Evolutionary conservation across 768 basidiomycete genomes (phyloP), one percentile per base, ranked within the genome.

Genomic region (Phaffia tasmanica): DNA sequence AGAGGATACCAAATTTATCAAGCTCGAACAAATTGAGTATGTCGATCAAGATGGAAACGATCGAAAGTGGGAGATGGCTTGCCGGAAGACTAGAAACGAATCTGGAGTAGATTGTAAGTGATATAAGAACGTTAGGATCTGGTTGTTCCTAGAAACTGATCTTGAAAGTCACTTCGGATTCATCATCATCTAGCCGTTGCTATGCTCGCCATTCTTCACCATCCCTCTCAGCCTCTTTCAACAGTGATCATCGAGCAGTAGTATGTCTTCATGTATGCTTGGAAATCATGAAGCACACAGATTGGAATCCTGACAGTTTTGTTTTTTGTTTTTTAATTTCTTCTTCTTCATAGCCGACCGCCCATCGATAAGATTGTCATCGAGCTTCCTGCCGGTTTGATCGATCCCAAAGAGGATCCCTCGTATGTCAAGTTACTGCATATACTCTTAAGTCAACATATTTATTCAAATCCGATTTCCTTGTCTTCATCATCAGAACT

Each of bases 211-310:
- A 42, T 67, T n/a, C 46, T 67, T 14, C 48, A 35, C 61, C 32
- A 60, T 2, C 54, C 54, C 1, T 42, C 46, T 25, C 23, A 57
- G 16, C 66, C 66, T 11, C 54, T 27, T 15, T 25, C 27, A 9
- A 67, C 66, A 16, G 29, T 67, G 55, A 50, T 67, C 15, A 67
- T 67, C 61, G 66, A 67, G 55, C 66, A 67, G 55, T 67, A 63
- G 56, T 57, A n/a, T 8, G 56, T 57, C 4, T 42, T 5, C 35
- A 42, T 42, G 11, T 42, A 4, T 5, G 35, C 11, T 11, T 42
- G n/a, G n/a, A n/a, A n/a, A n/a, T n/a, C n/a, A n/a, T n/a, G n/a
- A n/a, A n/a, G n/a, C n/a, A n/a, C n/a, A n/a, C n/a, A n/a, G n/a
- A 42, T 42, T 4, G 35, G 4, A 27, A 4, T 27, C 27, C 53